Conservation (phyloP, 768 basidiomycete genomes). For the Lentinula guzmanii region DNA sequence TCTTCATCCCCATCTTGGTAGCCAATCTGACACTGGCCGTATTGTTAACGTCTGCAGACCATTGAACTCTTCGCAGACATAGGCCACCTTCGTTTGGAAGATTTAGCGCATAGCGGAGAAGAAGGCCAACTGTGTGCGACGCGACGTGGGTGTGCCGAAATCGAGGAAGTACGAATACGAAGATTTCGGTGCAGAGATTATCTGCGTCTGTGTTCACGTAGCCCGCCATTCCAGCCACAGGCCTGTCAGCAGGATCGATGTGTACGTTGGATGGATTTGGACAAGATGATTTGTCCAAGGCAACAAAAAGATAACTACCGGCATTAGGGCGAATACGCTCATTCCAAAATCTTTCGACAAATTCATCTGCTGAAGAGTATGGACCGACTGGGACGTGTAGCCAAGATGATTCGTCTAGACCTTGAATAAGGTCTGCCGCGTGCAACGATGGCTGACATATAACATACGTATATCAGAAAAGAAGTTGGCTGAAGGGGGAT, state of each 20-base stretch:
- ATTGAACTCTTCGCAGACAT: slow-evolving; percentile 48
- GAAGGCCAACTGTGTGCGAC: slow-evolving; percentile 34
- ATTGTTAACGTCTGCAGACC: slow-evolving; percentile 43
- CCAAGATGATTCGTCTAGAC: not conserved
- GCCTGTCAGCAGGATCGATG: not conserved
- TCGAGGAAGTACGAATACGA: slow-evolving; percentile 37
- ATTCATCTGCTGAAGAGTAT: not conserved
- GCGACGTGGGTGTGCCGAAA: slow-evolving; percentile 44
- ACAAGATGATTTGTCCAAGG: not conserved
- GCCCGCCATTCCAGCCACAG: not conserved
- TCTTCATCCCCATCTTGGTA: slow-evolving; percentile 44
- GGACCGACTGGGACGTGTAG: not conserved
- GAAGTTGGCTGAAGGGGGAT: not conserved
- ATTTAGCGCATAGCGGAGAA: slow-evolving; percentile 34
- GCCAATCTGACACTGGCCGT: slow-evolving; percentile 37
- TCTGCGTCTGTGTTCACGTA: slow-evolving; percentile 22
- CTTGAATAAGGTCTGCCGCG: not conserved
- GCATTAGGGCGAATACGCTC: not conserved
- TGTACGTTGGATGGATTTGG: too few relatives aligned
- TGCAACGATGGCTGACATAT: not conserved
- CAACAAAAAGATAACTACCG: not conserved
- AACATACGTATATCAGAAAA: not conserved
- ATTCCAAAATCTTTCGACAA: not conserved
- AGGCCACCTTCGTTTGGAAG: slow-evolving; percentile 33
- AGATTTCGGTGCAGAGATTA: slow-evolving; percentile 39